These are phyloP conservation scores for Cercospora brassicicola DNA, from an alignment of 2,329 filamentous ascomycete genomes.

Conservation along the genomic window DNA sequence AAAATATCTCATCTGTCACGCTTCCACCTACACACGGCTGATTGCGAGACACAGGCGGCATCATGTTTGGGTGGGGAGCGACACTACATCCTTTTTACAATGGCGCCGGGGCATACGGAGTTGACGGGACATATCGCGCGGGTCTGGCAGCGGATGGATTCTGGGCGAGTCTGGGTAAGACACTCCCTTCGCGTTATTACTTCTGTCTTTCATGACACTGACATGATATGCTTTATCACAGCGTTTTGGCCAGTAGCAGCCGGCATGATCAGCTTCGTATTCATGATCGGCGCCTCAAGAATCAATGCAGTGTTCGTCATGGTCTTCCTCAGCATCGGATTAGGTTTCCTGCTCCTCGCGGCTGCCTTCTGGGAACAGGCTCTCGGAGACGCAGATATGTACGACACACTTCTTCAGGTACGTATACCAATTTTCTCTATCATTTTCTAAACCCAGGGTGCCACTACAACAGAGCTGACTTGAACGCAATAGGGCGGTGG, in stretches of 20 bases:
- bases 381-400: slow-evolving; percentile 12
- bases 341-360: slow-evolving; percentile 18
- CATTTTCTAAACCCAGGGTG: neutral
- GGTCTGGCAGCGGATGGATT: slow-evolving; percentile 13
- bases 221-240: neutral
- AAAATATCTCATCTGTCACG: too few relatives aligned
- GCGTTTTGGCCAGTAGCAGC: slow-evolving; percentile 17
- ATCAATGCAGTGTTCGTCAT: slow-evolving; percentile 20
- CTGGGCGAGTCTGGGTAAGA: slow-evolving; percentile 18
- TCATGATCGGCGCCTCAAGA: slow-evolving; percentile 18
- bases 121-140: slow-evolving; percentile 5
- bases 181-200: neutral
- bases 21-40: neutral
- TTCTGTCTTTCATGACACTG: neutral
- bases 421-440: neutral
- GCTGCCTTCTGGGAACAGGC: slow-evolving; percentile 18
- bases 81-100: slow-evolving; percentile 24
- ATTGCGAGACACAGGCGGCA: slow-evolving; percentile 4
- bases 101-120: slow-evolving; percentile 17
- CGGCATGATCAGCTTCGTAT: slow-evolving; percentile 17
- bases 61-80: slow-evolving; percentile 21
- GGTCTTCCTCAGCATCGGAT: slow-evolving; percentile 19
- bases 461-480: neutral
- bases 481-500: slow-evolving; percentile 11
- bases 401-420: slow-evolving; percentile 28